phyloP scores from a whole-genome alignment of 495 filamentous ascomycete species.

The Trichoderma orchidacearum region DNA sequence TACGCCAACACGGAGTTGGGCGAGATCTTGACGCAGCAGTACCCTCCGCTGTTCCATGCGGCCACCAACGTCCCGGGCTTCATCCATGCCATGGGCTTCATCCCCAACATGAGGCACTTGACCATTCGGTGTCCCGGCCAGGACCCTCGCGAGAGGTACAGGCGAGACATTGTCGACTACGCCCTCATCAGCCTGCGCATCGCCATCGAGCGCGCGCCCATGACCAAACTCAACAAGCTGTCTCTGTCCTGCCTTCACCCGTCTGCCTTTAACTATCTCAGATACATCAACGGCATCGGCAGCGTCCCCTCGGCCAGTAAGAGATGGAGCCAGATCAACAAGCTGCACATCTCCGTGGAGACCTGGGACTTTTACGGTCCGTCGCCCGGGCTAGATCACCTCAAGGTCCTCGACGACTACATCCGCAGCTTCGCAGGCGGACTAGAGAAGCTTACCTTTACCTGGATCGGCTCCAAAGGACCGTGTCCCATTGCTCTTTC shows the following conservation, averaged over 20 bases:
- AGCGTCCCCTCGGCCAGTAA: constrained; percentile 44
- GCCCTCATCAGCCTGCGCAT: constrained; percentile 69
- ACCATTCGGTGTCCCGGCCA: constrained; percentile 60
- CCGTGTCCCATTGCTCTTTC: constrained; percentile 54
- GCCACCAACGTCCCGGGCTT: constrained; percentile 73
- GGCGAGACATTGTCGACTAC: constrained; percentile 66
- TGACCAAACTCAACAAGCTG: constrained; percentile 45
- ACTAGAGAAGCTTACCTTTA: constrained; percentile 51
- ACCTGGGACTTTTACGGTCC: constrained; percentile 42
- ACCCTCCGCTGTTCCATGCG: constrained; percentile 69
- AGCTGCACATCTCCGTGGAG: constrained; percentile 54
- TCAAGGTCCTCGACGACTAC: constrained; percentile 63
- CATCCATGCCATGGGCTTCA: constrained; percentile 48
- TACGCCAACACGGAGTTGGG: constrained; percentile 48
- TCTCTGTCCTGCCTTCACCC: constrained; percentile 56
- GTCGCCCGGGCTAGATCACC: constrained; percentile 46
- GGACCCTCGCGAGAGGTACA: constrained; percentile 47
- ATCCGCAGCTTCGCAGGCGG: constrained; percentile 47
- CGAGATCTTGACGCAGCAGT: constrained; percentile 66
- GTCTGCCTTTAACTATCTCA: constrained; percentile 55
- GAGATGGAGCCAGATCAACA: constrained; percentile 59
- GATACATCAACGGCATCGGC: constrained; percentile 50
- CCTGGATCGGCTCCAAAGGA: constrained; percentile 54
- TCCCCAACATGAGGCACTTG: constrained; percentile 53
- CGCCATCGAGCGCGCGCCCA: constrained; percentile 51